These are phyloP conservation scores for Syzygium malaccense DNA, from an alignment of 441 rosid genomes.

Conservation along the genomic window DNA sequence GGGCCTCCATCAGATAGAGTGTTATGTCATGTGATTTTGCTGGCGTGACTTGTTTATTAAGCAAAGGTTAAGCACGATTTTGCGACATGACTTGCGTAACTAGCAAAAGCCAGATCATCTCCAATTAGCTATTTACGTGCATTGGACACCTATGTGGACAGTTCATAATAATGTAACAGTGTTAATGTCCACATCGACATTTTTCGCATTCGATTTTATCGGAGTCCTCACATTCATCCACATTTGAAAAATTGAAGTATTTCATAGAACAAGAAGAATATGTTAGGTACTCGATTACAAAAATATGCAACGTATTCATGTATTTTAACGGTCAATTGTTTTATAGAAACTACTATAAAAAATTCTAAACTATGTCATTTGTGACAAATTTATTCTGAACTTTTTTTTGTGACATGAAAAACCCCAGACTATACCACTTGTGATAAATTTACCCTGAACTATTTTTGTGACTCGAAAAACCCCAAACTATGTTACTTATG, in stretches of 20 bases:
- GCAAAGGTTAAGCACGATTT: neutral
- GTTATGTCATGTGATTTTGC: neutral
- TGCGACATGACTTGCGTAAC: accelerated
- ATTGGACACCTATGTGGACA: accelerated
- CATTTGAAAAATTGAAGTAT: neutral
- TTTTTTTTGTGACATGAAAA: too few species aligned
- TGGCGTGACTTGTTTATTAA: accelerated
- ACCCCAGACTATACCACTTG: too few species aligned
- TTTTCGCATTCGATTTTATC: neutral
- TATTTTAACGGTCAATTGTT: neutral
- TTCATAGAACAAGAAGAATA: neutral
- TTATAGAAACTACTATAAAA: neutral
- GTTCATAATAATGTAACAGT: neutral
- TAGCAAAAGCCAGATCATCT: neutral
- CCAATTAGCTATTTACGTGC: neutral
- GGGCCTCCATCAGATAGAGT: neutral
- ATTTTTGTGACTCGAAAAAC: too few species aligned
- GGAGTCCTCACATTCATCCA: neutral
- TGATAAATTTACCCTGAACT: too few species aligned
- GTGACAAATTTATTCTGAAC: too few species aligned
- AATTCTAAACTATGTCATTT: too few species aligned
- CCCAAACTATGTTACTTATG: too few species aligned
- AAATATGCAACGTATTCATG: neutral
- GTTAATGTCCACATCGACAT: neutral
- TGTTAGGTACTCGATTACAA: neutral